Percentiles rank a stretch among this genome's conserved stretches.
phyloP scores from a whole-genome alignment of 2,329 filamentous ascomycete genomes.

The Pseudocercospora pini-densiflorae region DNA sequence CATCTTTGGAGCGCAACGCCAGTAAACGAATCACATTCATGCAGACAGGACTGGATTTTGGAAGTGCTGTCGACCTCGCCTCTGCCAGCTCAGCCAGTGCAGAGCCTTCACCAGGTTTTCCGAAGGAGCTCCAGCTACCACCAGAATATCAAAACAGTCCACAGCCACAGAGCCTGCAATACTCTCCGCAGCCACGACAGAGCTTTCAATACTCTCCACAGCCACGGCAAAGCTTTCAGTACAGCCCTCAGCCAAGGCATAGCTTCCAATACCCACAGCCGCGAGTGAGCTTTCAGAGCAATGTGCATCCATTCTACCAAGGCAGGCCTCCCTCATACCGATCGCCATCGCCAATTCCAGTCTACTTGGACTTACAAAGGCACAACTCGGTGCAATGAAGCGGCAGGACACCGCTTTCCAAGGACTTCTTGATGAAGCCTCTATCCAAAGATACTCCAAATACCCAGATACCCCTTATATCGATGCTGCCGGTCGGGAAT shows the following conservation, averaged over 20 bases:
- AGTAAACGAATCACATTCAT: not conserved
- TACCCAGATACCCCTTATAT: not conserved
- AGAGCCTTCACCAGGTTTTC: not conserved
- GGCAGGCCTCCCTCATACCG: not conserved
- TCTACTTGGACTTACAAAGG: not conserved
- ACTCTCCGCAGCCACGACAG: not conserved
- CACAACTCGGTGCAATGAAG: not conserved
- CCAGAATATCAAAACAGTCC: not conserved
- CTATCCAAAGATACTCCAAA: not conserved
- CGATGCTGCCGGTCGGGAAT: no score
- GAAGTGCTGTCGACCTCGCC: not conserved
- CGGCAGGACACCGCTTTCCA: not conserved
- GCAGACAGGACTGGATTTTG: constrained; percentile 1
- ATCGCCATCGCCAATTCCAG: not conserved
- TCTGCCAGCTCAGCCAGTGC: not conserved
- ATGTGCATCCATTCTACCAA: not conserved
- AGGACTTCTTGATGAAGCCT: not conserved
- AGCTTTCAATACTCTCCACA: not conserved
- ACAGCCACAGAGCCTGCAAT: not conserved
- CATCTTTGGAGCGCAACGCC: not conserved
- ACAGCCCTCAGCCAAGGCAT: not conserved
- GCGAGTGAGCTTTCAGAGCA: not conserved
- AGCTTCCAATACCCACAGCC: not conserved
- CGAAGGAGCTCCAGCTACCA: not conserved
- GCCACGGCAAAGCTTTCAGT: not conserved